A percentile compares a stretch with the other conserved stretches of the same genome.
Conservation (phyloP, 2,329 filamentous ascomycete genomes). For the Rosellinia necatrix region DNA sequence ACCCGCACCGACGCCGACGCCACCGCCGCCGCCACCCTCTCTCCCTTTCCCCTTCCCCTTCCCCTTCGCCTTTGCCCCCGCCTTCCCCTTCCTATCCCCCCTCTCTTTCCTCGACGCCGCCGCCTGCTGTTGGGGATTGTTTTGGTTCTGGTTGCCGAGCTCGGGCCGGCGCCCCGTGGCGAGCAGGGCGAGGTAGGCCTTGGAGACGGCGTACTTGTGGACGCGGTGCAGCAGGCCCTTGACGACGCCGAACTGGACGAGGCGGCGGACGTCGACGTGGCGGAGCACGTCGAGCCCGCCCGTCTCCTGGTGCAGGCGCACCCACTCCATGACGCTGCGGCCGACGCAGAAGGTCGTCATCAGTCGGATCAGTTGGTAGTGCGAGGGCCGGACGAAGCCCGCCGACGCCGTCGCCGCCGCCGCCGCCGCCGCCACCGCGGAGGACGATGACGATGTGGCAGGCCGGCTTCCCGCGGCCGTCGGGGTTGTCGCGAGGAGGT, state of each 20-base stretch:
- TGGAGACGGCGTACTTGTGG: constrained; percentile 83
- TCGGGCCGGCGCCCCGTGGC: constrained; percentile 55
- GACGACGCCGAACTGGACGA: constrained; percentile 95
- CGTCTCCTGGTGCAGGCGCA: constrained; percentile 72
- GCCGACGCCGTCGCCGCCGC: neutral
- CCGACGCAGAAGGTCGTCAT: constrained; percentile 86
- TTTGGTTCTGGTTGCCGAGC: too few relatives aligned
- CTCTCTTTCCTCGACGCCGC: neutral
- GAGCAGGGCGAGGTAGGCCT: constrained; percentile 62
- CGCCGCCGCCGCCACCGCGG: neutral
- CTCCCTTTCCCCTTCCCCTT: neutral
- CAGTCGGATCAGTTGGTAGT: constrained; percentile 75
- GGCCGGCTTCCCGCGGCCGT: neutral
- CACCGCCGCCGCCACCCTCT: neutral
- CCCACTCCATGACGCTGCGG: constrained; percentile 85
- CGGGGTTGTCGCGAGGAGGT: neutral
- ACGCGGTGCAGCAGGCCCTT: constrained; percentile 93
- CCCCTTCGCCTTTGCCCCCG: constrained; percentile 30
- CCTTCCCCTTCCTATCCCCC: neutral
- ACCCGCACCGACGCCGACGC: neutral
- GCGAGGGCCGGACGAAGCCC: constrained; percentile 34
- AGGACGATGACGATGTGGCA: constrained; percentile 1
- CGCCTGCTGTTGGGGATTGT: too few relatives aligned
- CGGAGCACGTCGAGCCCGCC: constrained; percentile 68
- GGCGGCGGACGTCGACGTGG: constrained; percentile 83